These are phyloP conservation scores for Fraxinus americana DNA, from an alignment of 257 asterid genomes.

Conservation along the genomic window DNA sequence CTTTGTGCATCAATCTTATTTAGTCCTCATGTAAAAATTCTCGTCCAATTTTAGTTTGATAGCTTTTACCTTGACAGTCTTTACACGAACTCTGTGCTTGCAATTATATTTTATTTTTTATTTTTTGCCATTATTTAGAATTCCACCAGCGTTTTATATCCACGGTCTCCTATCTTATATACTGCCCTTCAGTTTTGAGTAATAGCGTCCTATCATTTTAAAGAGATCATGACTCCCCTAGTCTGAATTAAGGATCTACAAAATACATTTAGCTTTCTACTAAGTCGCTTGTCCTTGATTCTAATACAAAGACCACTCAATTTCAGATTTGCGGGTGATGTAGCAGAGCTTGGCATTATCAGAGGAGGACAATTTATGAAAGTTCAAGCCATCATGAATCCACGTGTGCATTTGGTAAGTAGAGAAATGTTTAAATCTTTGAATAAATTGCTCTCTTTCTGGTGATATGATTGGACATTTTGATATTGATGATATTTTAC, in stretches of 20 bases:
- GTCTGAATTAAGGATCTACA: constrained; percentile 6
- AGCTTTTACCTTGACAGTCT: neutral
- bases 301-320: constrained; percentile 20
- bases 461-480: constrained; percentile 13
- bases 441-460: constrained; percentile 20
- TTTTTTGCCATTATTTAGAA: neutral
- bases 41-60: neutral
- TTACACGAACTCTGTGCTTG: neutral
- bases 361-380: constrained; percentile 72
- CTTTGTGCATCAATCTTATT: neutral
- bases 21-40: neutral
- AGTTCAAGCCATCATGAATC: constrained; percentile 65
- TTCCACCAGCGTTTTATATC: neutral
- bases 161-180: neutral
- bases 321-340: constrained; percentile 79
- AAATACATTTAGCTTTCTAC: constrained; percentile 2
- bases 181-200: neutral
- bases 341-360: constrained; percentile 82
- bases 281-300: constrained; percentile 7
- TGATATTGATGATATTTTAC: constrained; percentile 22
- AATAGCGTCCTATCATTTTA: neutral
- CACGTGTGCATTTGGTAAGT: constrained; percentile 84
- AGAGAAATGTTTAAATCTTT: constrained; percentile 10
- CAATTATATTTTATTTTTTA: neutral
- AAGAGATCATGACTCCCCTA: neutral